Evolutionary conservation across 148 eudicot species (phyloP), one percentile per base, ranked within the genome.

Genomic region (Hydrangea macrophylla): DNA sequence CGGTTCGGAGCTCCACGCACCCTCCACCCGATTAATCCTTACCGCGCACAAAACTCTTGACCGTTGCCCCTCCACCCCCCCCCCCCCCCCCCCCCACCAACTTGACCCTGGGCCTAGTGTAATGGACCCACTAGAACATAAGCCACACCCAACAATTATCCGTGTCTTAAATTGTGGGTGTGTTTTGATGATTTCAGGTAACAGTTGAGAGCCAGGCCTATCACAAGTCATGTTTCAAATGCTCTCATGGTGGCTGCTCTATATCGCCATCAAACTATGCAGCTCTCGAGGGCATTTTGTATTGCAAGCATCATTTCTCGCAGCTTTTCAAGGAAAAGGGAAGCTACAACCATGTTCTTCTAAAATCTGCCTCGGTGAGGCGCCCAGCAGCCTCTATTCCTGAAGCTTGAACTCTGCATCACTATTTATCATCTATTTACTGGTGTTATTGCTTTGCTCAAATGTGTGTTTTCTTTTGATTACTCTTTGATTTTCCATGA

Each of bases 291-390:
- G 98, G 98, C 39, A 68, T 81, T 24, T 73, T 92, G 35, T 92
- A 92, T 68, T 92, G 98, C 71, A 90, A 86, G 56, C 96, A 91
- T 58, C 98, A 92, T 76, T 92, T 92, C 76, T 90, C 96, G 1
- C 98, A 92, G 80, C 94, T 92, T 53, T 92, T 92, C 63, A 90
- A 87, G 83, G 98, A 90, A 83, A 92, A 92, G 65, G 98, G 96
- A 9, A 92, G 91, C 81, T 92, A 88, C 81, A 89, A 85, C 71
- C 98, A 92, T 71, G n/a, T n/a, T n/a, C 75, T 92, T 17, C 73
- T 86, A 82, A 89, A 84, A 72, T 83, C 88, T 2, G 90, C 90
- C 18, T 85, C 94, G 8, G 67, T 88, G 40, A 88, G 71, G 76
- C 90, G 91, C 35, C 63, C 77, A 59, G 69, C 82, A 45, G 75